Conservation (phyloP, 257 asterid genomes). For the Gentiana macrophylla region DNA sequence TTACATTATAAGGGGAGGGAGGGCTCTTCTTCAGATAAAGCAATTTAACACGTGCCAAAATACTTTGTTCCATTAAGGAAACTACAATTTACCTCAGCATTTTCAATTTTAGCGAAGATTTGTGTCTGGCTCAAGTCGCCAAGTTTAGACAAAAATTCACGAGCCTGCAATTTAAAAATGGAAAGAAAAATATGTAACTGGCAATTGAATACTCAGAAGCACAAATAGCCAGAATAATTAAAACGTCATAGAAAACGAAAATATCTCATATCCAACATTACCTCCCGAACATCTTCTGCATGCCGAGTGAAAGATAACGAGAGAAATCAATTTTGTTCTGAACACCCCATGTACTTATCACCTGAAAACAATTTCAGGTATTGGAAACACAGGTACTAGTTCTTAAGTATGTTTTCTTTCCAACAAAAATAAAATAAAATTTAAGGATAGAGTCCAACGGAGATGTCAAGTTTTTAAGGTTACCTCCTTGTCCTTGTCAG, state of each 20-base stretch:
- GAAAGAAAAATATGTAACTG: background rate
- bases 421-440: no score
- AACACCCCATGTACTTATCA: constrained; percentile 82
- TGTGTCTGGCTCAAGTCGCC: constrained; percentile 79
- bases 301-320: constrained; percentile 76
- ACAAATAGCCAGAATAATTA: no score
- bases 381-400: background rate
- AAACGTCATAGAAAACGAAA: no score
- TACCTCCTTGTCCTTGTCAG: constrained; percentile 87
- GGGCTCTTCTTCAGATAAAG: background rate
- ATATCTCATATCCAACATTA: background rate
- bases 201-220: no score
- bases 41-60: background rate
- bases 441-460: no score
- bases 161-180: constrained; percentile 43
- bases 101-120: constrained; percentile 83
- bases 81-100: constrained; percentile 55
- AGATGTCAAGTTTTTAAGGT: background rate
- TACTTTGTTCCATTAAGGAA: background rate
- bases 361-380: constrained; percentile 24
- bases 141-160: constrained; percentile 58
- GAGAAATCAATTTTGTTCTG: constrained; percentile 69
- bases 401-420: no score
- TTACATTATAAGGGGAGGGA: no score
- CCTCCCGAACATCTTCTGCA: constrained; percentile 69